These are phyloP conservation scores for Sorghum bicolor DNA, from an alignment of 176 grass and related monocot genomes.

Conservation along the genomic window DNA sequence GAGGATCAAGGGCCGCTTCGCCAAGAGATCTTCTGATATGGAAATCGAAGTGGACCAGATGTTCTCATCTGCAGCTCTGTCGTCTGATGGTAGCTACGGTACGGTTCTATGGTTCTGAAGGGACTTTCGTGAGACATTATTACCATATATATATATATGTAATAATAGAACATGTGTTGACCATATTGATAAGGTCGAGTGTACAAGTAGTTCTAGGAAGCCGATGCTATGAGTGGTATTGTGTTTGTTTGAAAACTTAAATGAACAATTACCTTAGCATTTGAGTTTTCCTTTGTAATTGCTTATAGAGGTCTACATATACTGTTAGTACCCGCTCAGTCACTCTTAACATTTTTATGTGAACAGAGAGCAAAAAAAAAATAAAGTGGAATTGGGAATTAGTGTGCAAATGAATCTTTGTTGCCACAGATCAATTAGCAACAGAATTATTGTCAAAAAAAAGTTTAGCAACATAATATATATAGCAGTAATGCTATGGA, in stretches of 20 bases:
- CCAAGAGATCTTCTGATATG: slow-evolving; percentile 43
- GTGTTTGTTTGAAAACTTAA: background rate
- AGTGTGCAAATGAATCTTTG: background rate
- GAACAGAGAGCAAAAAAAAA: no score
- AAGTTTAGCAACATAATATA: no score
- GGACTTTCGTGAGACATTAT: background rate
- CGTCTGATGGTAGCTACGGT: slow-evolving; percentile 41
- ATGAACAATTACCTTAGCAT: background rate
- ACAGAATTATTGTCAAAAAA: no score
- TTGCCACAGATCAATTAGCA: background rate
- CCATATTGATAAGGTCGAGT: slow-evolving; percentile 1
- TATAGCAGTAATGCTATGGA: background rate
- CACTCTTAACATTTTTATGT: background rate
- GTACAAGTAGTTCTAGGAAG: slow-evolving; percentile 20
- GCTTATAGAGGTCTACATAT: background rate
- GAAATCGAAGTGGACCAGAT: slow-evolving; percentile 59
- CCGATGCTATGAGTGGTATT: slow-evolving; percentile 24
- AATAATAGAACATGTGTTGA: slow-evolving; percentile 9
- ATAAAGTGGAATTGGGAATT: no score
- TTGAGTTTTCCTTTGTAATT: slow-evolving; percentile 22
- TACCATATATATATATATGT: background rate
- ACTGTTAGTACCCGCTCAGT: background rate
- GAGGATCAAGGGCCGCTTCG: slow-evolving; percentile 66
- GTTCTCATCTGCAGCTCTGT: slow-evolving; percentile 45
- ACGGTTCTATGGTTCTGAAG: slow-evolving; percentile 51